These are phyloP conservation scores for Pyrenopolyporus hunteri DNA, from an alignment of 495 filamentous ascomycete species.

Conservation along the genomic window DNA sequence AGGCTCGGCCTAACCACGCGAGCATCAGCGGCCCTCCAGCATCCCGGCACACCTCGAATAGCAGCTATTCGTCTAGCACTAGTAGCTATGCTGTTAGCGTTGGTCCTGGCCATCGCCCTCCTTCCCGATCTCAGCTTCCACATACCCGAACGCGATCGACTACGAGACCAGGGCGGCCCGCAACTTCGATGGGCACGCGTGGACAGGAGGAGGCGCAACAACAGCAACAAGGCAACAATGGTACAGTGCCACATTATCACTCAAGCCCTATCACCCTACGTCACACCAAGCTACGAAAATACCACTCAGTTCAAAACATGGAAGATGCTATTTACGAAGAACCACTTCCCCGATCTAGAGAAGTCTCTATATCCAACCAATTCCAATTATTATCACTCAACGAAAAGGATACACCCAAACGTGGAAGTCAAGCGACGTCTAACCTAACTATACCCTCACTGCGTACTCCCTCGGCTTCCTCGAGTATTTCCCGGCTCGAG, in stretches of 20 bases:
- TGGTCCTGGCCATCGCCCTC: conserved; percentile 58
- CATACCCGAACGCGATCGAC: conserved; percentile 54
- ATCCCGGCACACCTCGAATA: conserved; percentile 55
- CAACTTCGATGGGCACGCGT: conserved; percentile 64
- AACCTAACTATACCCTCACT: conserved; percentile 21
- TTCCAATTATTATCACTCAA: conserved; percentile 43
- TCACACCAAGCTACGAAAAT: conserved; percentile 37
- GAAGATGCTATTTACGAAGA: conserved; percentile 14
- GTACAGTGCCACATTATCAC: conserved; percentile 59
- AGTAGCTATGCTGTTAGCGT: conserved; percentile 61
- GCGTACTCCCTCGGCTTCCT: neutral
- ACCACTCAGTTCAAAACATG: conserved; percentile 40
- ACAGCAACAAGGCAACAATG: conserved; percentile 60
- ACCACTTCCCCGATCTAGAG: conserved; percentile 29
- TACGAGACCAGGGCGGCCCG: conserved; percentile 57
- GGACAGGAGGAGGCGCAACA: conserved; percentile 37
- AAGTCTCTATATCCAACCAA: conserved; percentile 39
- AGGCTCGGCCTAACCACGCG: conserved; percentile 22
- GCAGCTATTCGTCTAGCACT: conserved; percentile 59
- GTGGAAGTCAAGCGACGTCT: conserved; percentile 51
- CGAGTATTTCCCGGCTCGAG: conserved; percentile 8
- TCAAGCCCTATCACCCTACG: conserved; percentile 31
- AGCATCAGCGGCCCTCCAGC: conserved; percentile 33
- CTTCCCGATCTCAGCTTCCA: conserved; percentile 51
- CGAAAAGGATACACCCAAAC: conserved; percentile 13